Evolutionary conservation across 1,284 basidiomycete species (phyloP).

Genomic region (Ustilago sp.): DNA sequence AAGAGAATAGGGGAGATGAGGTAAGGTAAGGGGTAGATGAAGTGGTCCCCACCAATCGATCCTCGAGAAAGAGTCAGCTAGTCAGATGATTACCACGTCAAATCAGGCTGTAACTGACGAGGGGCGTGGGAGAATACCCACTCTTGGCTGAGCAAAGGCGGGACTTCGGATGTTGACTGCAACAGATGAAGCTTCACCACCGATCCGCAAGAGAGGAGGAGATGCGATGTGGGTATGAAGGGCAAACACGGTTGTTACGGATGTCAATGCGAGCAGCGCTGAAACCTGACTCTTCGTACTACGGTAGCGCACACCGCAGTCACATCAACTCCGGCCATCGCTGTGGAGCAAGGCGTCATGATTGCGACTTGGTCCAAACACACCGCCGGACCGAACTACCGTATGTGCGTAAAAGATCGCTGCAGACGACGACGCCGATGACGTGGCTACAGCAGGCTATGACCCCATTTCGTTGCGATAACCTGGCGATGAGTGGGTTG

Average conservation of each 20-base stretch:
- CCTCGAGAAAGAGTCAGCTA: neutral
- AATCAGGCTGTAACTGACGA: neutral
- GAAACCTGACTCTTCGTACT: neutral
- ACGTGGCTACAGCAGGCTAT: no score
- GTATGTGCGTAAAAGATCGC: no score
- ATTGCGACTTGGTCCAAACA: no score
- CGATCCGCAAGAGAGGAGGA: neutral
- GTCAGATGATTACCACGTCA: neutral
- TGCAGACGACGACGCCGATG: no score
- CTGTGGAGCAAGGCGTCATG: no score
- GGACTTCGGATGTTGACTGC: neutral
- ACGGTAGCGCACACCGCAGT: no score
- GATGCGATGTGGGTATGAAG: slow-evolving; percentile 1
- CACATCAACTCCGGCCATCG: no score
- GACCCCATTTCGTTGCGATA: no score
- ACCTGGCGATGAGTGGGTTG: no score
- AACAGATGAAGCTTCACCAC: neutral
- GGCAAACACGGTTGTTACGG: neutral
- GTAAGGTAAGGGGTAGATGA: neutral
- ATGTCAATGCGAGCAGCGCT: neutral
- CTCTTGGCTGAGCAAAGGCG: neutral
- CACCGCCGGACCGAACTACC: no score
- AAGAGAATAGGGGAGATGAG: neutral
- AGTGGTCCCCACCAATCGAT: neutral
- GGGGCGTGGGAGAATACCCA: neutral